Base-by-base conservation (phyloP, 2,329 filamentous ascomycete genomes). In the Aspergillus unguis region DNA sequence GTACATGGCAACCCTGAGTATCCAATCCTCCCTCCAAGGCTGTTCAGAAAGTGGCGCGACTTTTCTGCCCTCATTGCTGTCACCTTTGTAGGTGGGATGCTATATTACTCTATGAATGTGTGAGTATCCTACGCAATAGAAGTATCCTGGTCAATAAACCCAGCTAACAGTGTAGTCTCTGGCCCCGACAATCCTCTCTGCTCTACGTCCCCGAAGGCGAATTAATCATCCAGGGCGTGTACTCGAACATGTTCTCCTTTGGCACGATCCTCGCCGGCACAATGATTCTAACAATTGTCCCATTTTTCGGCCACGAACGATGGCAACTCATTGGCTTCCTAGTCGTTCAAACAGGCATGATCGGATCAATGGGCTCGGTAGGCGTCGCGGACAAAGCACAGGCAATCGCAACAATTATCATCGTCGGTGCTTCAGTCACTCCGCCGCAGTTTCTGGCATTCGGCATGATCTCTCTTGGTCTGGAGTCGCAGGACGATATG, bases 221-320 rank as follows among this genome's bases (percentile, higher is more conserved):
- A n/a, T 44, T 29, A 11, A 44, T 29, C 3, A 7, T 44, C 1
- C 29, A 44, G 8, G 42, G 42, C 0, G 42, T 44, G 26, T 44
- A 44, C 27, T 28, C 42, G 17, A 44, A 44, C 29, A 44, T 44
- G 42, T 28, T 44, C 42, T 44, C 42, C 28, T 44, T 44, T 23
- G 42, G 42, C 8, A 44, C 42, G 6, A 44, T 44, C 29, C 42
- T 44, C 4, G 42, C 42, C 42, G 42, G 42, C 7, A 44, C 42
- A 11, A 44, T 44, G 42, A 27, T 44, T 8, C n/a, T 44, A 28
- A 44, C 42, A 6, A 44, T 44, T 0, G 42, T 44, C 7, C 42
- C 42, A 29, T 25, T 2, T 1, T n/a, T 23, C 3, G 42, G 42
- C 11, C 42, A 44, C 42, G 42, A 44, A 23, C 42, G 42, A 10